Conservation (phyloP, 305 asterid genomes). For the Striga hermonthica region DNA sequence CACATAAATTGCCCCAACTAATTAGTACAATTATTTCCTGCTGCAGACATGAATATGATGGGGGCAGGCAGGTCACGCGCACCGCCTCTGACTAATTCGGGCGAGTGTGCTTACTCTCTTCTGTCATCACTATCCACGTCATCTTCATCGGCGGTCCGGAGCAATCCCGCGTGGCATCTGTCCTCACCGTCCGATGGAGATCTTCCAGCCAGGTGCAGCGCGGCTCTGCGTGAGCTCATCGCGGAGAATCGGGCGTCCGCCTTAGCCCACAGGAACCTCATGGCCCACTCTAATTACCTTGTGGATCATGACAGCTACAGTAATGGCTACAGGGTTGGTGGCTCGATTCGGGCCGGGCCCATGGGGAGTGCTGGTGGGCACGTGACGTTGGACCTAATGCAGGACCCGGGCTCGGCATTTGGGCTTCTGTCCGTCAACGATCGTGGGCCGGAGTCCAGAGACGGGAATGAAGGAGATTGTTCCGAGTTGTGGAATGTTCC, state of each 20-base stretch:
- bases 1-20: not conserved
- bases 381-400: constrained; percentile 56
- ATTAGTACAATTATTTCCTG: not conserved
- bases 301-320: not conserved
- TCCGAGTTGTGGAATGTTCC: constrained; percentile 44
- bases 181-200: constrained; percentile 32
- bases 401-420: constrained; percentile 39
- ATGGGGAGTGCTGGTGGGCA: constrained; percentile 21
- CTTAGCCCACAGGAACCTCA: constrained; percentile 33
- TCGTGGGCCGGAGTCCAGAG: constrained; percentile 17
- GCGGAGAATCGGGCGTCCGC: constrained; percentile 57
- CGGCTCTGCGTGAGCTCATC: constrained; percentile 57
- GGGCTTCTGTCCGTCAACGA: constrained; percentile 32
- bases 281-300: not conserved
- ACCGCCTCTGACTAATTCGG: constrained; percentile 25
- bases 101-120: constrained; percentile 71
- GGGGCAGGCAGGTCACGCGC: constrained; percentile 30
- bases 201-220: constrained; percentile 49
- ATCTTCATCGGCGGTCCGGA: constrained; percentile 23
- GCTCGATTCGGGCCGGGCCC: constrained; percentile 19
- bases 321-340: not conserved
- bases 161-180: constrained; percentile 9
- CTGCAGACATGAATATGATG: constrained; percentile 28
- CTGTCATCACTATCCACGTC: constrained; percentile 45
- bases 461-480: constrained; percentile 35